Percentiles rank a stretch among this genome's conserved stretches.
Conservation (phyloP, 495 filamentous ascomycete genomes). For the Xylaria flabelliformis region DNA sequence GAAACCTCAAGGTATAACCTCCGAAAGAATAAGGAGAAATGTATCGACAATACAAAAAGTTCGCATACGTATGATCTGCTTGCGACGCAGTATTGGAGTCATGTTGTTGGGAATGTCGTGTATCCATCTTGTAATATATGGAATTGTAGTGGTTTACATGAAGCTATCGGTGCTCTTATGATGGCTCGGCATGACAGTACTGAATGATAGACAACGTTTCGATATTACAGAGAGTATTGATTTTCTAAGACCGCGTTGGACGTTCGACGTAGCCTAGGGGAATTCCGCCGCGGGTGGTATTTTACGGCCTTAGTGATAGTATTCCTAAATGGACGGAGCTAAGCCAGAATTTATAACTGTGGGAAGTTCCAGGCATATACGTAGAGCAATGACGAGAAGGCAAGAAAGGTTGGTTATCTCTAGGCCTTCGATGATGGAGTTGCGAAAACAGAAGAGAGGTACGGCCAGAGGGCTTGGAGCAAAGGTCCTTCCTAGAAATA, state of each 20-base stretch:
- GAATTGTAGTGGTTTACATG: background rate
- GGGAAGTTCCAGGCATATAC: background rate
- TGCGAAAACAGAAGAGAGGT: background rate
- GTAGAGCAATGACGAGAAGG: background rate
- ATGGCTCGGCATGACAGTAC: background rate
- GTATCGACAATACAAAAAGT: background rate
- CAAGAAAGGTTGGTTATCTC: background rate
- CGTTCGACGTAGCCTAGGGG: background rate
- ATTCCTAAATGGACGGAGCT: background rate
- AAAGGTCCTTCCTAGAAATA: constrained; percentile 1
- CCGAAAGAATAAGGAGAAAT: background rate
- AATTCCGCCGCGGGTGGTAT: background rate
- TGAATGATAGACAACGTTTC: background rate
- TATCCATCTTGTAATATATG: background rate
- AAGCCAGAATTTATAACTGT: background rate
- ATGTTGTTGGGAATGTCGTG: background rate
- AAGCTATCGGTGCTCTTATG: background rate
- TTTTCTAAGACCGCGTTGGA: background rate
- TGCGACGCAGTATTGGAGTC: background rate
- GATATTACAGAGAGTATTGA: too few species aligned
- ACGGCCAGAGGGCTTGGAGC: background rate
- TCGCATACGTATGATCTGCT: background rate
- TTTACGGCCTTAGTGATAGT: background rate
- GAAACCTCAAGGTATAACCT: background rate
- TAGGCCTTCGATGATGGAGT: background rate